phyloP scores from a whole-genome alignment of 257 asterid species.

The Solanum arcanum region DNA sequence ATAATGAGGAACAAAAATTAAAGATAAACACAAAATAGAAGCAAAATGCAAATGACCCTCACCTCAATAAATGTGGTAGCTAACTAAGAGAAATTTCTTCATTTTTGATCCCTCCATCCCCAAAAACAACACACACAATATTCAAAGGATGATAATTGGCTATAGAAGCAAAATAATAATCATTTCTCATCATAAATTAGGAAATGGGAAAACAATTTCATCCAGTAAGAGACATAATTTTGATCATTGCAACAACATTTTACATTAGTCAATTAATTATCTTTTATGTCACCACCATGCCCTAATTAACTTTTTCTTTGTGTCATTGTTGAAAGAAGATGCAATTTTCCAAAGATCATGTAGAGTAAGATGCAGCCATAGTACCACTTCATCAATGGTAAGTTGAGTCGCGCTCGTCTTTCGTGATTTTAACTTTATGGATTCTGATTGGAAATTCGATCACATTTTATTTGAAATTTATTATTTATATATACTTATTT shows the following conservation, averaged over 20 bases:
- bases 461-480: neutral
- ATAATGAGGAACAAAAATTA: no score
- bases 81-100: neutral
- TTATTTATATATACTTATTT: neutral
- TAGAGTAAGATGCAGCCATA: neutral
- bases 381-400: neutral
- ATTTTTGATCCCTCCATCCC: neutral
- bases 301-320: neutral
- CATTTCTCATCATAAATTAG: neutral
- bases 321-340: neutral
- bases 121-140: no score
- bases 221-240: neutral
- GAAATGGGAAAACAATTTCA: neutral
- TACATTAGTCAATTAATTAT: neutral
- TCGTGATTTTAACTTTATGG: neutral
- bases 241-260: neutral
- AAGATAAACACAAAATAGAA: neutral
- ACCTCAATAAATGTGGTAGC: neutral
- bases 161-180: conserved; percentile 9
- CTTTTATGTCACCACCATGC: neutral
- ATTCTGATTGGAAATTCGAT: neutral
- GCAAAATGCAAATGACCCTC: neutral
- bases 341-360: neutral
- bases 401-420: neutral
- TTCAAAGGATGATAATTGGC: neutral